A percentile compares a stretch with the other conserved stretches of the same genome.
Conservation (phyloP, 2,329 filamentous ascomycete species). For the Seiridium unicorne region DNA sequence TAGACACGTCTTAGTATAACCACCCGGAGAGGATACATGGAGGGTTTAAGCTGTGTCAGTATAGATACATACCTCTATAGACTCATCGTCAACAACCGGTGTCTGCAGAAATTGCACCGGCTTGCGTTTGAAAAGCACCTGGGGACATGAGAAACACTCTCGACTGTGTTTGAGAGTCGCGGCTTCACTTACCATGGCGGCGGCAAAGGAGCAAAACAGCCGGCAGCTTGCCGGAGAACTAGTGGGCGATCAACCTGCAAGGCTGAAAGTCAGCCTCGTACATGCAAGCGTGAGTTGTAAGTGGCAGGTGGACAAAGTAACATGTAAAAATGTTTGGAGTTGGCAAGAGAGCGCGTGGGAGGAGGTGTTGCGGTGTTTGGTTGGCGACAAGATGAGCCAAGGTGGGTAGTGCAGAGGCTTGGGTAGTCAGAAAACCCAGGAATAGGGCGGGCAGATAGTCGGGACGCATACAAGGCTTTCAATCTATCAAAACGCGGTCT, state of each 20-base stretch:
- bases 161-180: constrained; percentile 13
- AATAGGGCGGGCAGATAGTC: background rate
- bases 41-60: constrained; percentile 1
- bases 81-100: constrained; percentile 74
- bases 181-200: constrained; percentile 32
- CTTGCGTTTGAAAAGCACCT: constrained; percentile 97
- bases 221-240: constrained; percentile 5
- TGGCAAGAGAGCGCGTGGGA: constrained; percentile 12
- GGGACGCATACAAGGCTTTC: background rate
- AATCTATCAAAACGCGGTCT: constrained; percentile 7
- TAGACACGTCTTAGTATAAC: constrained; percentile 10
- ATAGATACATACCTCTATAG: constrained; percentile 67
- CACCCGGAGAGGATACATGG: background rate
- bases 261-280: constrained; percentile 37
- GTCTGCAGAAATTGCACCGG: constrained; percentile 79
- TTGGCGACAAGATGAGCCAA: constrained; percentile 10
- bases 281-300: constrained; percentile 12
- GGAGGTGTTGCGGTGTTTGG: constrained; percentile 20
- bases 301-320: background rate
- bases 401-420: constrained; percentile 12
- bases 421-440: constrained; percentile 7
- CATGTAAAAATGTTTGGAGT: constrained; percentile 19
- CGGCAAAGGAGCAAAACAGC: background rate
- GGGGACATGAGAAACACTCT: constrained; percentile 18
- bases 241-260: constrained; percentile 35